Evolutionary conservation across 1,284 basidiomycete species (phyloP).

Genomic region (Heterobasidion parviporum): DNA sequence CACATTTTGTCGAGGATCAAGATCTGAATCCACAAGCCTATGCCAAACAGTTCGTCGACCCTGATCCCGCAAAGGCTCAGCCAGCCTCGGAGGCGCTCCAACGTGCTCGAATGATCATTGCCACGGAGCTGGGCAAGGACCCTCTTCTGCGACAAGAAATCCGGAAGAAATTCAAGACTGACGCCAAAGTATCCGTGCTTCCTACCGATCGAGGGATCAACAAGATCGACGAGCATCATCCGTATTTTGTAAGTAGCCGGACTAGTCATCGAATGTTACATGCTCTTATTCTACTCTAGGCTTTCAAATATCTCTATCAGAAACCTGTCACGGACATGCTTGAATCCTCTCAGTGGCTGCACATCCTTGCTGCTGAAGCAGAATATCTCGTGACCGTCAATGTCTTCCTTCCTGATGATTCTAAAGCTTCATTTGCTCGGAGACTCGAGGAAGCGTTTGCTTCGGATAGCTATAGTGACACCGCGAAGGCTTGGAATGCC

Average conservation of each 20-base stretch:
- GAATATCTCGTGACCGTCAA: constrained; percentile 80
- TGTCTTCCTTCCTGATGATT: constrained; percentile 61
- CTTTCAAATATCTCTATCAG: constrained; percentile 90
- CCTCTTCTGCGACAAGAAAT: constrained; percentile 81
- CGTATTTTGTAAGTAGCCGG: constrained; percentile 68
- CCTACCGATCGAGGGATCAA: constrained; percentile 89
- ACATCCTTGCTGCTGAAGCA: constrained; percentile 87
- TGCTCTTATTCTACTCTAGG: constrained; percentile 35
- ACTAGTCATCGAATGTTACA: not conserved
- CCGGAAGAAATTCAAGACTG: constrained; percentile 69
- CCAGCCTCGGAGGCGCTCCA: constrained; percentile 58
- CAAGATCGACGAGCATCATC: constrained; percentile 87
- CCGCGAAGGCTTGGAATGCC: constrained; percentile 89
- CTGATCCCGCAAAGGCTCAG: constrained; percentile 48
- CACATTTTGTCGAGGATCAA: constrained; percentile 72
- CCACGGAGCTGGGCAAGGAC: constrained; percentile 90
- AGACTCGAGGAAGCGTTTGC: constrained; percentile 77
- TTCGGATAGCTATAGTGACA: constrained; percentile 81
- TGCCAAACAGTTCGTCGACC: constrained; percentile 73
- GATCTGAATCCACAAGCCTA: constrained; percentile 65
- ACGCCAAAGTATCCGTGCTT: constrained; percentile 75
- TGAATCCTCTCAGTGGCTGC: constrained; percentile 75
- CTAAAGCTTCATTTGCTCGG: constrained; percentile 60
- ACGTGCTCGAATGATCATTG: constrained; percentile 78
- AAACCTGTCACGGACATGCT: constrained; percentile 77